Evolutionary conservation across 2,329 filamentous ascomycete species (phyloP).

Genomic region (Chrysosporium keratinophilum): DNA sequence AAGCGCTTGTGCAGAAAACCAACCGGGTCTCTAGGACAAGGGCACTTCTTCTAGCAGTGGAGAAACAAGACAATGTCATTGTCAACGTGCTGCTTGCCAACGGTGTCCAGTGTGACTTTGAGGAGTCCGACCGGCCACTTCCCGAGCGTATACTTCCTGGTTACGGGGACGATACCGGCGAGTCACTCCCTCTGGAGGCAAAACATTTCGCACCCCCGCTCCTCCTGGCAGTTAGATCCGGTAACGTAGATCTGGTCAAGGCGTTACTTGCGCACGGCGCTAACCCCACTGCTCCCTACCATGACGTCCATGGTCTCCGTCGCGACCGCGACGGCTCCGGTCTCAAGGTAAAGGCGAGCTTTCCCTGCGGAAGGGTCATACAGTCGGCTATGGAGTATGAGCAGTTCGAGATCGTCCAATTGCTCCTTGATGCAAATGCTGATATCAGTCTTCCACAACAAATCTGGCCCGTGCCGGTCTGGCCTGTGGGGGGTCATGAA

Average conservation of each 20-base stretch:
- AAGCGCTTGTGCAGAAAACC: conserved; percentile 15
- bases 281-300: conserved; percentile 16
- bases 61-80: conserved; percentile 15
- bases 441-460: conserved; percentile 11
- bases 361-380: conserved; percentile 16
- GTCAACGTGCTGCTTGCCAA: conserved; percentile 16
- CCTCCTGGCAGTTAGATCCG: conserved; percentile 14
- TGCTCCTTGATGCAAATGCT: conserved; percentile 9
- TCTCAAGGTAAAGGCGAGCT: conserved; percentile 12
- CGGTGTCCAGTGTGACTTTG: conserved; percentile 17
- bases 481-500: conserved; percentile 11
- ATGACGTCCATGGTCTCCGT: conserved; percentile 12
- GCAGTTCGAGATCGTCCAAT: conserved; percentile 10
- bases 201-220: conserved; percentile 14
- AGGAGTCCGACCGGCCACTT: conserved; percentile 18
- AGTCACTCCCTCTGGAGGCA: conserved; percentile 2
- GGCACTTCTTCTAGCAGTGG: conserved; percentile 16
- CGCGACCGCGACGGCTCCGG: conserved; percentile 7
- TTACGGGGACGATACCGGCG: neutral
- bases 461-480: conserved; percentile 7
- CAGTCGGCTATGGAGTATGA: conserved; percentile 17
- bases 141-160: conserved; percentile 5
- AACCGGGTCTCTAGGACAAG: conserved; percentile 14
- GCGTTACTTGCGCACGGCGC: conserved; percentile 16
- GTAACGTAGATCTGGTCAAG: conserved; percentile 14